These are phyloP conservation scores for Vaucheria bursata DNA, from an alignment of 352 stramenopile genomes.

Conservation along the genomic window DNA sequence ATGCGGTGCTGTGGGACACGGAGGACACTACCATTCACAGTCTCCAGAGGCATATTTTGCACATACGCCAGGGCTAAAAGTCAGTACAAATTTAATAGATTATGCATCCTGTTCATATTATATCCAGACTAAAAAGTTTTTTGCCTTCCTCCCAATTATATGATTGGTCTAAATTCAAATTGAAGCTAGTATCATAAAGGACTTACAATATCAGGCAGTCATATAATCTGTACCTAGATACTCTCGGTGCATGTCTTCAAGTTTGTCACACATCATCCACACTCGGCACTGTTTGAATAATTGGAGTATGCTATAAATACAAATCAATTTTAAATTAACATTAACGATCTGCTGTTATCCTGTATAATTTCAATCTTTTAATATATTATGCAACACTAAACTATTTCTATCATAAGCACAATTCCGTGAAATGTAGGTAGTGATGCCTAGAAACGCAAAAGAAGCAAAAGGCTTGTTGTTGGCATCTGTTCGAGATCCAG, in stretches of 20 bases:
- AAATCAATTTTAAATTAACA: not conserved
- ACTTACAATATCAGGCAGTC: not conserved
- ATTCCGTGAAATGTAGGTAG: conserved; percentile 55
- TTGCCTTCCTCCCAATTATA: not conserved
- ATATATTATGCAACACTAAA: not conserved
- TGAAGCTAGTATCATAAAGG: not conserved
- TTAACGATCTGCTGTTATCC: not conserved
- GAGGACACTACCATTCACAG: conserved; percentile 82
- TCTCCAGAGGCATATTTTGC: conserved; percentile 92
- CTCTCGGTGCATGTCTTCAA: not conserved
- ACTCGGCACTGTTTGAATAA: not conserved
- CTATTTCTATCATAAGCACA: not conserved
- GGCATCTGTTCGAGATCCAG: conserved; percentile 84
- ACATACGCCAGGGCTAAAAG: conserved; percentile 90
- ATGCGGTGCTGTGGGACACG: conserved; percentile 85
- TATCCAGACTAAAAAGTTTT: not conserved
- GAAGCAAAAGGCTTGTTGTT: conserved; percentile 92
- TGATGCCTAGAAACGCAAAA: conserved; percentile 84
- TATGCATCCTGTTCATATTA: not conserved
- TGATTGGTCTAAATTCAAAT: not conserved
- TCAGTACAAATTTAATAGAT: conserved; percentile 23
- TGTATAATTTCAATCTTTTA: not conserved
- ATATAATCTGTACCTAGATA: not conserved
- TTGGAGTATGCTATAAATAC: not conserved
- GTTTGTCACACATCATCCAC: not conserved